Evolutionary conservation across 495 filamentous ascomycete genomes (phyloP).

Genomic region (Extremus antarcticus): DNA sequence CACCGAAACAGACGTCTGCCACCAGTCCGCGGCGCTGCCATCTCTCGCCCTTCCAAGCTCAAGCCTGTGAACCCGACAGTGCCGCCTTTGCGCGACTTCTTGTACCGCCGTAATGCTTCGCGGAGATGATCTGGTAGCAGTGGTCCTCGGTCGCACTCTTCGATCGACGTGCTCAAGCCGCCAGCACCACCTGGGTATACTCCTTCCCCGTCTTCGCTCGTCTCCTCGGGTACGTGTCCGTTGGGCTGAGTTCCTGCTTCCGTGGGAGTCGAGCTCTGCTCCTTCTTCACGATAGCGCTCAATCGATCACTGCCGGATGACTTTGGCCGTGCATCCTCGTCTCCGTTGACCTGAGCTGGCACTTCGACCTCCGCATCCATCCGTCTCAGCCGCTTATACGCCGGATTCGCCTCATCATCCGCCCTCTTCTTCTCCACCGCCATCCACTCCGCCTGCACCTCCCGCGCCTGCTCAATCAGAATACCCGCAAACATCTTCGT

Average conservation of each 20-base stretch:
- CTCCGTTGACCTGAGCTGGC: conserved; percentile 16
- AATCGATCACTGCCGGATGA: neutral
- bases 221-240: neutral
- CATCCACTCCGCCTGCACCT: conserved; percentile 70
- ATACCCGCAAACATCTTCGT: conserved; percentile 78
- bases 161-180: conserved; percentile 11
- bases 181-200: conserved; percentile 13
- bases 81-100: conserved; percentile 52
- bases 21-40: conserved; percentile 25
- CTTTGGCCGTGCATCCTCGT: conserved; percentile 17
- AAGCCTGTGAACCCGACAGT: conserved; percentile 63
- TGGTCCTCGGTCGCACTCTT: conserved; percentile 45
- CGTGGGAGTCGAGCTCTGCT: neutral
- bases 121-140: conserved; percentile 72
- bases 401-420: conserved; percentile 16
- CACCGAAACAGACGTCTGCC: conserved; percentile 32
- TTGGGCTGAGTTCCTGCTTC: conserved; percentile 4
- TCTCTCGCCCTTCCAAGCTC: conserved; percentile 45
- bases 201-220: neutral
- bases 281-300: neutral
- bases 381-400: conserved; percentile 23
- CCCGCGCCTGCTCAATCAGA: conserved; percentile 67
- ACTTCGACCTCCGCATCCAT: neutral
- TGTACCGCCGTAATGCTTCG: conserved; percentile 65
- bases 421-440: conserved; percentile 32